Evolutionary conservation across 2,329 filamentous ascomycete genomes (phyloP).

Genomic region (Davidsoniella virescens): DNA sequence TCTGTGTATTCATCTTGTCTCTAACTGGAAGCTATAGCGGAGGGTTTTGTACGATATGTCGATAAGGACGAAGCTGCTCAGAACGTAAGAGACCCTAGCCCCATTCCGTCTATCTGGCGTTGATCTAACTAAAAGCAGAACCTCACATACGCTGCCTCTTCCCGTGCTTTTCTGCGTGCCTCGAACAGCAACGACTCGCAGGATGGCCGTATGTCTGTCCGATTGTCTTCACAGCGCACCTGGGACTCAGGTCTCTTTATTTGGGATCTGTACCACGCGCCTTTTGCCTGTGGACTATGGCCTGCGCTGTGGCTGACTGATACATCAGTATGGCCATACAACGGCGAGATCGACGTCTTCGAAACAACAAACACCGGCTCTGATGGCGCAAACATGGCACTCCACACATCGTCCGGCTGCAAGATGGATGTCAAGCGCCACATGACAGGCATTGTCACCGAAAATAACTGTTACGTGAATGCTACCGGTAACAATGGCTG

Average conservation of each 20-base stretch:
- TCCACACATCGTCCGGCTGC: conserved; percentile 39
- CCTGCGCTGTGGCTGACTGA: conserved; percentile 51
- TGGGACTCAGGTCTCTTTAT: conserved; percentile 51
- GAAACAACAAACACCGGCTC: conserved; percentile 39
- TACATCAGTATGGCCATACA: conserved; percentile 40
- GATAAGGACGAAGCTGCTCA: background rate
- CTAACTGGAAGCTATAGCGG: background rate
- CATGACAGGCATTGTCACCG: conserved; percentile 29
- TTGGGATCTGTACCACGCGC: conserved; percentile 48
- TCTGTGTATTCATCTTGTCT: background rate
- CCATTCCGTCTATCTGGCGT: background rate
- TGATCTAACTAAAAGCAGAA: conserved; percentile 27
- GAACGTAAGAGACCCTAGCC: background rate
- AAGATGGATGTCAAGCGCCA: conserved; percentile 37
- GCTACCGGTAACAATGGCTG: conserved; percentile 29
- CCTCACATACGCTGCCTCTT: conserved; percentile 41
- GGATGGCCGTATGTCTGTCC: conserved; percentile 46
- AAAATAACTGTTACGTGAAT: conserved; percentile 37
- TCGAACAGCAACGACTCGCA: conserved; percentile 31
- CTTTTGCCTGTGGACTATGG: conserved; percentile 48
- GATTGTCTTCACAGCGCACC: conserved; percentile 41
- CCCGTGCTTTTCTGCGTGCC: conserved; percentile 37
- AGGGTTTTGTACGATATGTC: background rate
- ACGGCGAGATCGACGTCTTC: conserved; percentile 50
- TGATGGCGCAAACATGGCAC: conserved; percentile 40